Base-by-base conservation (phyloP, 805 yeast genomes). In the Hanseniaspora meyeri region DNA sequence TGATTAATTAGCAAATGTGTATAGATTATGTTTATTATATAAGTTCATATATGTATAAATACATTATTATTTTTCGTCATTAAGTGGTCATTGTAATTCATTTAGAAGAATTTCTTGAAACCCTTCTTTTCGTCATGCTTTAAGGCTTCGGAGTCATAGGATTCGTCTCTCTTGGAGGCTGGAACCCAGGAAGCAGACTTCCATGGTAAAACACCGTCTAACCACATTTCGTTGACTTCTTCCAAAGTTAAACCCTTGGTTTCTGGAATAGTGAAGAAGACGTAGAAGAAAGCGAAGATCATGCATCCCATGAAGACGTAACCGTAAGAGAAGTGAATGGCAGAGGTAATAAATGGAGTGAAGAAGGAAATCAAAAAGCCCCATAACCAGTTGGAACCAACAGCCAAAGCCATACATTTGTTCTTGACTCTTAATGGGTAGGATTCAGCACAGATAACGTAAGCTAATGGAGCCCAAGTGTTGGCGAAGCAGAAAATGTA, bases 161-260 rank as follows among this genome's bases (percentile, higher is more conserved):
- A 66, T 14, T 59, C 60, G 29, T 61, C 67, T 62, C 70, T 66
- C 66, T 68, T 62, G 36, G 72, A 60, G 43, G 80, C 73, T 62
- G 85, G 84, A 54, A 72, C 73, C 80, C 79, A 83, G 57, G 63
- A 63, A 29, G 73, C 52, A 16, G 84, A 80, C 57, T 69, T 66
- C 78, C 78, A 75, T 51, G 79, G 72, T 55, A 67, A 62, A 43
- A 71, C 72, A 62, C 68, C 70, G 51, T 71, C 69, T 32, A 75
- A 67, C 64, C 73, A 76, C 74, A 82, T 72, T 65, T 78, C 82
- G 67, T 86, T 89, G 60, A 87, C 87, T 70, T 87, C 89, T 72
- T 87, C 95, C 67, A 87, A 77, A 47, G 86, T 77, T 64, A 86
- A 77, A 58, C 95, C 95, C 72, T 80, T 81, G 56, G 95, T 87